Evolutionary conservation across 1,284 basidiomycete species (phyloP).

Genomic region (Sparassis latifolia): DNA sequence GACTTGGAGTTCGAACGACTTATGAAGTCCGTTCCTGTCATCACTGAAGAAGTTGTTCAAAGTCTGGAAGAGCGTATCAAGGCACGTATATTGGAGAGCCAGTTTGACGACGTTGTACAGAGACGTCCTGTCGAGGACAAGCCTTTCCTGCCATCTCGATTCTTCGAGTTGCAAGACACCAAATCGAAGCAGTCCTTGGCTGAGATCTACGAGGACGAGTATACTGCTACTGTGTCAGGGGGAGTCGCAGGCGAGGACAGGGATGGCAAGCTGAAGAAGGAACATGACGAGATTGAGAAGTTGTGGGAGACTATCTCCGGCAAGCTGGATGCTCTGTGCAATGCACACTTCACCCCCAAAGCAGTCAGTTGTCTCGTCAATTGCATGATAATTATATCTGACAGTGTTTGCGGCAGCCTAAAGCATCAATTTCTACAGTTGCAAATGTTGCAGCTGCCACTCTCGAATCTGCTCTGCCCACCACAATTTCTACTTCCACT

Average conservation of each 20-base stretch:
- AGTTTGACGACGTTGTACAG: conserved; percentile 90
- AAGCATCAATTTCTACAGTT: conserved; percentile 82
- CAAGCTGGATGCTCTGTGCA: conserved; percentile 92
- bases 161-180: conserved; percentile 87
- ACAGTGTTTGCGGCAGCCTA: conserved; percentile 56
- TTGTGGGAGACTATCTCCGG: conserved; percentile 84
- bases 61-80: conserved; percentile 91
- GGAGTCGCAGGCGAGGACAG: conserved; percentile 63
- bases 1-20: conserved; percentile 93
- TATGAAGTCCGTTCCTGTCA: conserved; percentile 81
- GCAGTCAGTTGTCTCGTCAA: conserved; percentile 45
- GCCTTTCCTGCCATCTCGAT: conserved; percentile 85
- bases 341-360: conserved; percentile 95
- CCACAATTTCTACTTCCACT: conserved; percentile 65
- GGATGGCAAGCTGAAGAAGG: conserved; percentile 84
- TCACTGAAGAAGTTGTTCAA: conserved; percentile 85
- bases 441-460: conserved; percentile 82
- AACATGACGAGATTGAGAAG: conserved; percentile 82
- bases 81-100: conserved; percentile 78
- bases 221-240: conserved; percentile 57
- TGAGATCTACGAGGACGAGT: conserved; percentile 96
- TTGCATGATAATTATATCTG: conserved; percentile 1
- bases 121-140: conserved; percentile 74
- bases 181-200: conserved; percentile 87
- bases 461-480: conserved; percentile 88